Evolutionary conservation across 2,329 filamentous ascomycete species (phyloP).

Genomic region (Leptodontidium sp.): DNA sequence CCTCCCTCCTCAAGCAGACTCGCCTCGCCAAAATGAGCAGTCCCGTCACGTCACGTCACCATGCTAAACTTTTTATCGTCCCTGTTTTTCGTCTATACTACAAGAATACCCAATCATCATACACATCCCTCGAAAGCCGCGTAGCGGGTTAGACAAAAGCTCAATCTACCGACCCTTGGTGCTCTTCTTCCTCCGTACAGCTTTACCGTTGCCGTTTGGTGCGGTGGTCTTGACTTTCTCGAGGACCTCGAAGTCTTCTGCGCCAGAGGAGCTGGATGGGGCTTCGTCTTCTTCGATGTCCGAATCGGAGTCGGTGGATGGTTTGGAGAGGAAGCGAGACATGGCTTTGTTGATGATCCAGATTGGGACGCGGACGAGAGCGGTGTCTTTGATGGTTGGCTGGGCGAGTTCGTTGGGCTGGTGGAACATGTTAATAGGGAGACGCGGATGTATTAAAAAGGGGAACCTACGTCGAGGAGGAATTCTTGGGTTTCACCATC

Average conservation of each 20-base stretch:
- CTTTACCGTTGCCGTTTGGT: slow-evolving; percentile 42
- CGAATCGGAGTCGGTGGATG: slow-evolving; percentile 49
- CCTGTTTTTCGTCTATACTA: neutral
- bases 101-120: neutral
- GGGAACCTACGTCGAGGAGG: slow-evolving; percentile 80
- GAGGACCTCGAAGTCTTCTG: slow-evolving; percentile 69
- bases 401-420: slow-evolving; percentile 80
- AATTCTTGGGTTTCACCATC: slow-evolving; percentile 86
- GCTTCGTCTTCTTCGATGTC: slow-evolving; percentile 53
- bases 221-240: slow-evolving; percentile 56
- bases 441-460: slow-evolving; percentile 35
- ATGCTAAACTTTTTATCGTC: neutral
- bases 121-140: neutral
- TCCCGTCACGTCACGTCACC: too few species aligned
- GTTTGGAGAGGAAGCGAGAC: slow-evolving; percentile 57
- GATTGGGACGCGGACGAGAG: slow-evolving; percentile 79
- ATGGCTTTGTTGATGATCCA: slow-evolving; percentile 71
- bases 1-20: too few species aligned
- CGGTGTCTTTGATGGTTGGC: slow-evolving; percentile 83
- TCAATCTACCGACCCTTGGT: slow-evolving; percentile 29
- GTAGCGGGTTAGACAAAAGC: neutral
- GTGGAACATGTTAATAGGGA: slow-evolving; percentile 27
- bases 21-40: too few species aligned
- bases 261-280: slow-evolving; percentile 64
- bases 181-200: slow-evolving; percentile 42